Conservation (phyloP, 2,329 filamentous ascomycete genomes). For the Macrophomina tecta region DNA sequence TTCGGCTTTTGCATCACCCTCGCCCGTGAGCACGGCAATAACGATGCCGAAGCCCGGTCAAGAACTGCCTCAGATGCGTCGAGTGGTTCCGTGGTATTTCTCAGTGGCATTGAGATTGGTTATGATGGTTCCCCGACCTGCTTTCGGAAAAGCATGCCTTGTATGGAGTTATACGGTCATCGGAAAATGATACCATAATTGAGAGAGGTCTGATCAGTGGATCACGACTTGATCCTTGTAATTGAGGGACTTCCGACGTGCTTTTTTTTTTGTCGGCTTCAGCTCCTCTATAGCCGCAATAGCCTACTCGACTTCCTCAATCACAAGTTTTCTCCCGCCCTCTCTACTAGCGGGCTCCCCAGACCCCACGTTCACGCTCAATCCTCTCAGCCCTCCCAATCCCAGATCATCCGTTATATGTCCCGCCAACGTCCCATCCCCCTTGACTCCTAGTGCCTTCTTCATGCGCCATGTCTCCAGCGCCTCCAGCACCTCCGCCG, state of each 20-base stretch:
- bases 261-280: neutral
- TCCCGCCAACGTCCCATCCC: constrained; percentile 31
- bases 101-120: neutral
- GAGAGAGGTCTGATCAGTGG: neutral
- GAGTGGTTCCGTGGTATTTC: neutral
- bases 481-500: constrained; percentile 69
- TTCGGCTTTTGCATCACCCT: no score
- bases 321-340: constrained; percentile 45
- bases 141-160: constrained; percentile 5
- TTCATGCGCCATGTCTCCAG: constrained; percentile 67
- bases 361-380: constrained; percentile 44
- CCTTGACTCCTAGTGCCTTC: constrained; percentile 51
- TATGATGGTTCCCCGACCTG: neutral
- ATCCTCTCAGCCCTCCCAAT: constrained; percentile 52
- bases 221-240: neutral
- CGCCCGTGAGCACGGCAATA: neutral
- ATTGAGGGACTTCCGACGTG: neutral
- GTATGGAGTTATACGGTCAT: constrained; percentile 3
- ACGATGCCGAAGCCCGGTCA: neutral
- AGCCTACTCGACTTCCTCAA: constrained; percentile 67
- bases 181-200: constrained; percentile 12
- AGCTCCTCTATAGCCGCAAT: neutral
- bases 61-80: neutral
- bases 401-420: constrained; percentile 33
- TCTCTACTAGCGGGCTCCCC: constrained; percentile 3